Percentiles rank a stretch among this genome's conserved stretches.
Conservation (phyloP, 306 rosid genomes). For the Fagus crenata region DNA sequence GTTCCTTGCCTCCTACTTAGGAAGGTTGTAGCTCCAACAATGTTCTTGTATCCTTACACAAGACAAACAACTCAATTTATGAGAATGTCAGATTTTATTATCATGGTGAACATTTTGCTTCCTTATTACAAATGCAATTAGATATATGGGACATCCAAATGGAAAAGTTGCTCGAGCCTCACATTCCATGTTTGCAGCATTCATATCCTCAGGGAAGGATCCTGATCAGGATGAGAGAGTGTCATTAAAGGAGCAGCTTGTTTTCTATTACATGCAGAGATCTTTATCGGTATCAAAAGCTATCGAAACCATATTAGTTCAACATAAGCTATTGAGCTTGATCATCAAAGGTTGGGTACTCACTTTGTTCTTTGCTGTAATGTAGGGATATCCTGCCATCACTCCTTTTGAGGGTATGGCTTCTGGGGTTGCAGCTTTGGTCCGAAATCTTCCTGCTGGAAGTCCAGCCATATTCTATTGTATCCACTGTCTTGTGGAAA, state of each 20-base stretch:
- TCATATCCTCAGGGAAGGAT: constrained; percentile 69
- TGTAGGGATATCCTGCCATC: constrained; percentile 77
- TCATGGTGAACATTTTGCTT: constrained; percentile 27
- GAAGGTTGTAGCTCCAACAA: constrained; percentile 60
- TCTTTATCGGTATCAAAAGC: constrained; percentile 62
- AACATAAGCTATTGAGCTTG: constrained; percentile 3
- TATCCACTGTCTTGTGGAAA: constrained; percentile 63
- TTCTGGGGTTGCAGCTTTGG: constrained; percentile 79
- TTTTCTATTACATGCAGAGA: constrained; percentile 74
- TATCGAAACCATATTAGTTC: constrained; percentile 15
- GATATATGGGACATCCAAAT: constrained; percentile 85
- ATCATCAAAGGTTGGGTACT: constrained; percentile 12
- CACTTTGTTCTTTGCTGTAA: constrained; percentile 24
- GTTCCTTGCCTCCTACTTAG: constrained; percentile 63
- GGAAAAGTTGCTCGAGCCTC: constrained; percentile 82
- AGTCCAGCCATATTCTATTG: constrained; percentile 84
- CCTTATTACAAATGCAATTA: constrained; percentile 50
- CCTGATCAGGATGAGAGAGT: constrained; percentile 44
- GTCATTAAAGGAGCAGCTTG: constrained; percentile 86
- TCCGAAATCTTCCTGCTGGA: constrained; percentile 88
- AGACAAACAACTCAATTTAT: constrained; percentile 27
- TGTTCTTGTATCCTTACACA: constrained; percentile 88
- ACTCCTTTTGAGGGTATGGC: constrained; percentile 97
- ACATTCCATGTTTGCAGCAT: constrained; percentile 71
- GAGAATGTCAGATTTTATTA: constrained; percentile 12